Evolutionary conservation across 805 yeast species (phyloP).

Genomic region (Barnettozyma populi): DNA sequence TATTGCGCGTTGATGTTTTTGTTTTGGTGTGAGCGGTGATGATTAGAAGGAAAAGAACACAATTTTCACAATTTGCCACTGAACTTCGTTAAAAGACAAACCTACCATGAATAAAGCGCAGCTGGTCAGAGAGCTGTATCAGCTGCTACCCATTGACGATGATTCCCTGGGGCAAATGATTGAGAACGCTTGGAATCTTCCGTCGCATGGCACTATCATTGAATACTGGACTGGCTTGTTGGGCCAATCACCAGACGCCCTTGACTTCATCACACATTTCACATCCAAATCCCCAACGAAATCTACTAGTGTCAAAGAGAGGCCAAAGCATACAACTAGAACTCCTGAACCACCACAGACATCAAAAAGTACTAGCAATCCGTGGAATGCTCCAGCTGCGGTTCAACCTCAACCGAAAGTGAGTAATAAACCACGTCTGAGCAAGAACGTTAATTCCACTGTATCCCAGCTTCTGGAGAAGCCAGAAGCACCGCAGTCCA

Average conservation of each 20-base stretch:
- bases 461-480: slow-evolving; percentile 45
- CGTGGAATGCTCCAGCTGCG: slow-evolving; percentile 15
- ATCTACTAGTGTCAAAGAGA: neutral
- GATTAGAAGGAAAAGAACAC: neutral
- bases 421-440: slow-evolving; percentile 10
- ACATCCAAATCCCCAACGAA: slow-evolving; percentile 19
- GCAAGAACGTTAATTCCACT: slow-evolving; percentile 24
- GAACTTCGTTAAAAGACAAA: neutral
- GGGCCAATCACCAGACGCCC: slow-evolving; percentile 52
- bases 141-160: slow-evolving; percentile 52
- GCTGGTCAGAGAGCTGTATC: slow-evolving; percentile 16
- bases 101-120: slow-evolving; percentile 2
- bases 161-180: slow-evolving; percentile 52
- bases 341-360: neutral
- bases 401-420: neutral
- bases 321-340: slow-evolving; percentile 3
- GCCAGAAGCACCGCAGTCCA: slow-evolving; percentile 26
- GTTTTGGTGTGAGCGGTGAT: too few species aligned
- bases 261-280: slow-evolving; percentile 42
- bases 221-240: slow-evolving; percentile 49
- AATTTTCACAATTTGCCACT: neutral
- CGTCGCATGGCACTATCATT: slow-evolving; percentile 41
- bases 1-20: neutral
- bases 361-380: slow-evolving; percentile 3
- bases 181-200: slow-evolving; percentile 43